Evolutionary conservation across 2,329 filamentous ascomycete species (phyloP), one percentile per base, ranked within the genome.

Genomic region (Claviceps africana): DNA sequence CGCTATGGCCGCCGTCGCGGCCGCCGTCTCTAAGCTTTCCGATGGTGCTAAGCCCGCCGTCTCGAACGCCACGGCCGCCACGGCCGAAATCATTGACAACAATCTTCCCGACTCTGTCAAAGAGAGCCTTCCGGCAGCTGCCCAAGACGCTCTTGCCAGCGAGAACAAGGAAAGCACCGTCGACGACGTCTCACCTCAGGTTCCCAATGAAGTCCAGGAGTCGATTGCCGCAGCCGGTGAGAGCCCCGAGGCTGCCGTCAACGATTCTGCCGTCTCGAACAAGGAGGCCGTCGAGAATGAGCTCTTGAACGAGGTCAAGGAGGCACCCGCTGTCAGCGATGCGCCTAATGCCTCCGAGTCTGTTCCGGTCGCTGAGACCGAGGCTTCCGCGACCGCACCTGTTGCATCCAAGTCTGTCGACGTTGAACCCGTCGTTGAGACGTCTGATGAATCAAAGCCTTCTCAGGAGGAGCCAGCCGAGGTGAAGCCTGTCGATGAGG

Each of bases 221-320:
- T 80, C 78, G 8, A 76, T 81, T 47, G 63, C 68, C 40, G 72
- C 77, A 60, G 76, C 85, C 22, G 77, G 79, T 51, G 66, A 75
- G 60, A 73, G 72, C 55, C 83, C 86, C 9, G 88, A 93, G 68
- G 87, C 87, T 35, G 79, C 85, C 37, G 77, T 78, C 52, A 84
- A 82, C 66, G 72, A 79, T 1, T 74, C 75, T 52, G 85, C 82
- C 19, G 85, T 93, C 7, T 70, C 77, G 56, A 86, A 90, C 60
- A 93, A 93, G 78, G 80, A 79, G 65, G 75, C 73, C 10, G 75
- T 89, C 5, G 88, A 94, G 71, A 67, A 78, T 28, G 85, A 95
- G 69, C 73, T 94, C 9, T 72, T 89, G 47, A 75, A 79, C 57
- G 78, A 85, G 65, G 75, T 82, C 55, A 73, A 76, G 65, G 63